Evolutionary conservation across 768 basidiomycete species (phyloP), one percentile per base, ranked within the genome.

Genomic region (Suillus sp.): DNA sequence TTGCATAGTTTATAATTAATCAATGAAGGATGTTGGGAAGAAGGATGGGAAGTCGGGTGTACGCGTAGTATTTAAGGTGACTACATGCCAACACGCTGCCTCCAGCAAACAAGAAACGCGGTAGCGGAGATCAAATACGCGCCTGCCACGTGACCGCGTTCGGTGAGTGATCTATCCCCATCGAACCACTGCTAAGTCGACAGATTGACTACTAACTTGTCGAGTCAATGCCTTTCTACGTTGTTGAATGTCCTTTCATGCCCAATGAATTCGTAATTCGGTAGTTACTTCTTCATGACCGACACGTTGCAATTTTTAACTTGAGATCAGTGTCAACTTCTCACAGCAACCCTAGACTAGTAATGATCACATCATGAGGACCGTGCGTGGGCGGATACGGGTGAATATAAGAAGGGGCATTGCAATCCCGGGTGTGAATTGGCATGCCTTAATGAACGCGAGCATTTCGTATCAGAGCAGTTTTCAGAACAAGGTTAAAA

Each of bases 111-210:
- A 65, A 63, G 27, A 57, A 69, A 74, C 72, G 72, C 70, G 70
- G 37, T 64, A 63, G 60, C 62, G 27, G 55, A 59, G 50, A 62
- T 56, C 30, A 42, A 58, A 65, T 55, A 50, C 73, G 72, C 74
- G 73, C 65, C 8, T 16, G 2, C 67, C 73, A 74, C 71, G 74
- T 74, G 73, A 74, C 59, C 74, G 73, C 55, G 73, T 65, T 38
- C 54, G 3, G 20, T 57, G 62, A 53, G 57, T 32, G 64, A 71
- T 72, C 61, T 64, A 50, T 62, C 25, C 37, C 59, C 48, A 53
- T 30, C 18, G 30, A 51, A 20, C 50, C 18, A 30, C 4, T 20
- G 30, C 50, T 30, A 32, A n/a, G 51, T 53, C 51, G n/a, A 20
- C 30, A 32, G 18, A 53, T 32, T 53, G 9, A 51, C 50, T 30